Percentiles rank a stretch among this genome's conserved stretches.
These are phyloP conservation scores for Xylaria digitata DNA, from an alignment of 2,329 filamentous ascomycete species.

Conservation along the genomic window DNA sequence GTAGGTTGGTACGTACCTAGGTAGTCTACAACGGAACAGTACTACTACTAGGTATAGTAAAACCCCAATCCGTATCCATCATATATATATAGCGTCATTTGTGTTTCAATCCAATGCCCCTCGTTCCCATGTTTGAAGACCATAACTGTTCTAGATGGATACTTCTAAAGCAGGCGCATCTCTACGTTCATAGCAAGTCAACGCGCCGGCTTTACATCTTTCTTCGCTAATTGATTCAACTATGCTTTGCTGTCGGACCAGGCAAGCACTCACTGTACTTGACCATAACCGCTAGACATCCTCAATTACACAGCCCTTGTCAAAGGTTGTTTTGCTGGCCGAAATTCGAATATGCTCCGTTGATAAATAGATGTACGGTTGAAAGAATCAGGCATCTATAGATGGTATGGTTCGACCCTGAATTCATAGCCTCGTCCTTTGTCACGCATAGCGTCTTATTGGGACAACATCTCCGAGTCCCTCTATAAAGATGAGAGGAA, in stretches of 20 bases:
- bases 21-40: too few species aligned
- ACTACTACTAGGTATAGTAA: too few species aligned
- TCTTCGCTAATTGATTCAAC: background rate
- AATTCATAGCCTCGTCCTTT: background rate
- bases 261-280: background rate
- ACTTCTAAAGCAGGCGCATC: background rate
- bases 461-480: constrained; percentile 1
- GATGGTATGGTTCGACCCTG: constrained; percentile 6
- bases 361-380: background rate
- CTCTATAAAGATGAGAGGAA: background rate
- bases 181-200: background rate
- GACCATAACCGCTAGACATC: background rate
- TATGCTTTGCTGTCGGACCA: background rate
- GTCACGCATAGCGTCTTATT: too few species aligned
- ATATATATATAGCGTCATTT: too few species aligned
- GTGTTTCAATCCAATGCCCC: background rate
- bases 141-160: background rate
- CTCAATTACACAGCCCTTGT: background rate
- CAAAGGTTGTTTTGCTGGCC: background rate
- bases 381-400: background rate
- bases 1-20: background rate
- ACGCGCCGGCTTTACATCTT: background rate
- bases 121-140: background rate
- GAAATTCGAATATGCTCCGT: background rate
- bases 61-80: too few species aligned